Percentiles rank a stretch among this genome's conserved stretches.
These are phyloP conservation scores for Diutina catenulata DNA, from an alignment of 1,139 yeast genomes.

Conservation along the genomic window DNA sequence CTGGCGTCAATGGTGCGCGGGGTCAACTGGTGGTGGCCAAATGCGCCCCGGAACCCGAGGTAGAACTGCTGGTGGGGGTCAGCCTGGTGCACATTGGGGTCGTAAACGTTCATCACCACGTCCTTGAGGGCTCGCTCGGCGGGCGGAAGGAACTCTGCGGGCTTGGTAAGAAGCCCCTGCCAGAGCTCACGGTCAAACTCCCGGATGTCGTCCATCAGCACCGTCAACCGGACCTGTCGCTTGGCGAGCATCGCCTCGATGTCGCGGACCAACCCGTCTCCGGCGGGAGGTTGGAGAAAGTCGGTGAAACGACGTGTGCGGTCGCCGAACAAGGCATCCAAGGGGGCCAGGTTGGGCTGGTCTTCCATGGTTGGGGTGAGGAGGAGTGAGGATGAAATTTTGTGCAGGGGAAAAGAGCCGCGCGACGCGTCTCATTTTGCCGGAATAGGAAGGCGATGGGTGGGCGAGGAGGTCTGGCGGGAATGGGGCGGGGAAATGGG, in stretches of 20 bases:
- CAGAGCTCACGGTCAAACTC: conserved; percentile 76
- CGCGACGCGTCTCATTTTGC: no score
- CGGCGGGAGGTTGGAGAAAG: not conserved
- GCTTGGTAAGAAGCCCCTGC: conserved; percentile 61
- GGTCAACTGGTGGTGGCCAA: conserved; percentile 78
- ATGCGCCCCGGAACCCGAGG: conserved; percentile 80
- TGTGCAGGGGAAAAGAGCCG: no score
- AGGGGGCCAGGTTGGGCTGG: no score
- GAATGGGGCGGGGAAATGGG: no score
- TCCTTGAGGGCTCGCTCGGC: conserved; percentile 82
- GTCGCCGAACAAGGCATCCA: conserved; percentile 4
- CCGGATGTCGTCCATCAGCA: conserved; percentile 79
- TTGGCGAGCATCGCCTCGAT: conserved; percentile 62
- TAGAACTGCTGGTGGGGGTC: conserved; percentile 60
- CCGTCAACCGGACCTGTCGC: conserved; percentile 54
- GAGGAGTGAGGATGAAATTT: no score
- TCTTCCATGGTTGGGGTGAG: no score
- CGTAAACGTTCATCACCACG: conserved; percentile 58
- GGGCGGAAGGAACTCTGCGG: conserved; percentile 84
- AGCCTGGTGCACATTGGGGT: conserved; percentile 39
- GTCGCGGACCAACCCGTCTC: no score
- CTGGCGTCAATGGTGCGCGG: conserved; percentile 79
- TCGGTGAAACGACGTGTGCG: conserved; percentile 4
- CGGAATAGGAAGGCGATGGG: no score
- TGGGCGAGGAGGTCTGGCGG: no score